A percentile compares a stretch with the other conserved stretches of the same genome.
Conservation (phyloP, 176 grass and related monocot species). For the Eleusine coracana region DNA sequence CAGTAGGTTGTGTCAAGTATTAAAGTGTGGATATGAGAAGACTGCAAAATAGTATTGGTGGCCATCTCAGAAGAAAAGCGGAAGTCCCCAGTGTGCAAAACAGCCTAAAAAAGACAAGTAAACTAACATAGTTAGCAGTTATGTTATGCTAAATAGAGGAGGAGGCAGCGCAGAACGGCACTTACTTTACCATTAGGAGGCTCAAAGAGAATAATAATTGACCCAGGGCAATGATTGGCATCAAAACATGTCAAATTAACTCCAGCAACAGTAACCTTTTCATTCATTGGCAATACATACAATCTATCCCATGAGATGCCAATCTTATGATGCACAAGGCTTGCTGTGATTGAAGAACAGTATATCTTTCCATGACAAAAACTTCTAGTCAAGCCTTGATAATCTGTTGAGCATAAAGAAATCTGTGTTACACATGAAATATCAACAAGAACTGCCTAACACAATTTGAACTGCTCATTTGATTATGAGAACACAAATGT, state of each 20-base stretch:
- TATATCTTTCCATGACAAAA: slow-evolving; percentile 95
- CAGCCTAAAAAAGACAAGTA: slow-evolving; percentile 59
- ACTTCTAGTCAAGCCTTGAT: slow-evolving; percentile 88
- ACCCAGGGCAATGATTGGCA: slow-evolving; percentile 96
- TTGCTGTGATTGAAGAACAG: slow-evolving; percentile 91
- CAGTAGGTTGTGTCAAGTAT: slow-evolving; percentile 97
- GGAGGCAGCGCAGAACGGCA: slow-evolving; percentile 21
- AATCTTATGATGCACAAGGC: slow-evolving; percentile 87
- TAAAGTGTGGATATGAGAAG: slow-evolving; percentile 72
- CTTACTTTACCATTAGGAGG: slow-evolving; percentile 88
- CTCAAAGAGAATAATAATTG: slow-evolving; percentile 94
- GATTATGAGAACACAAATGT: not conserved
- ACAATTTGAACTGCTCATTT: slow-evolving; percentile 17
- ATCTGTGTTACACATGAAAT: slow-evolving; percentile 15
- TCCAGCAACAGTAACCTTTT: slow-evolving; percentile 70
- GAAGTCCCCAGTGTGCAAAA: slow-evolving; percentile 95
- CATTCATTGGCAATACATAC: slow-evolving; percentile 81
- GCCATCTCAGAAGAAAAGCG: slow-evolving; percentile 80
- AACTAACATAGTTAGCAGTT: slow-evolving; percentile 12
- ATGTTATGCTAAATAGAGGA: slow-evolving; percentile 11
- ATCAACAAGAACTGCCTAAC: not conserved
- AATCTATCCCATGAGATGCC: slow-evolving; percentile 81
- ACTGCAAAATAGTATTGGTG: slow-evolving; percentile 64
- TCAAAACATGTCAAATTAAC: slow-evolving; percentile 86
- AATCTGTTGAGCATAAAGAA: slow-evolving; percentile 60